Evolutionary conservation across 176 grass and related monocot genomes (phyloP).

Genomic region (Elymus sibiricus): DNA sequence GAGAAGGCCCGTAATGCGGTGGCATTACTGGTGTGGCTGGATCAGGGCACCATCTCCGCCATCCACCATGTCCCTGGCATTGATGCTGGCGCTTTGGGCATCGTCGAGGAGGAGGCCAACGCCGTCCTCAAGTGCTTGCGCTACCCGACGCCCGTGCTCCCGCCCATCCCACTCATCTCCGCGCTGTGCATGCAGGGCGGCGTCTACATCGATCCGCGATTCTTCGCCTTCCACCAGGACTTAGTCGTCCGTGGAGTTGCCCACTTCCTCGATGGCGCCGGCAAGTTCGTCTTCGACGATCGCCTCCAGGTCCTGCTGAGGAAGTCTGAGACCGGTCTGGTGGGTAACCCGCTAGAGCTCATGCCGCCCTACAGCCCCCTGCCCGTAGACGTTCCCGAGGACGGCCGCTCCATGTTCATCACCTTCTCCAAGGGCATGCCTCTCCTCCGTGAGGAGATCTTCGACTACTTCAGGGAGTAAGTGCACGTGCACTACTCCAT

Average conservation of each 20-base stretch:
- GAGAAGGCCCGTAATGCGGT: constrained; percentile 42
- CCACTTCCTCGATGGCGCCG: constrained; percentile 30
- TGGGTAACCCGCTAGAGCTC: constrained; percentile 1
- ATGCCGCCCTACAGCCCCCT: background rate
- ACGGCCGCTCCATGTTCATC: constrained; percentile 4
- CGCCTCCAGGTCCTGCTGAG: constrained; percentile 2
- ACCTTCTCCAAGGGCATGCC: constrained; percentile 49
- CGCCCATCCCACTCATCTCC: no score
- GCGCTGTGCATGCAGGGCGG: no score
- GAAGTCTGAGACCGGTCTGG: background rate
- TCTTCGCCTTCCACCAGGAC: no score
- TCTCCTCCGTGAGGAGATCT: constrained; percentile 38
- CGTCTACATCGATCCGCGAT: no score
- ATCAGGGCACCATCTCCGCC: constrained; percentile 24
- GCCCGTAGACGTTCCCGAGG: background rate
- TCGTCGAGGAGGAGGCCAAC: constrained; percentile 29
- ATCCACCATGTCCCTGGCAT: background rate
- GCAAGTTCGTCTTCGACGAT: constrained; percentile 51
- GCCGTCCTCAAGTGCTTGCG: constrained; percentile 41
- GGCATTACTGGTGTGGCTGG: constrained; percentile 53
- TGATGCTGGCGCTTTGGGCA: background rate
- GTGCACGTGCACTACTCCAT: background rate
- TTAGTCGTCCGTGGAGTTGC: no score
- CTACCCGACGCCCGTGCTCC: no score
- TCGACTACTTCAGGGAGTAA: constrained; percentile 56